Evolutionary conservation across 2,329 filamentous ascomycete species (phyloP), one percentile per base, ranked within the genome.

Genomic region (Fusarium sp.): DNA sequence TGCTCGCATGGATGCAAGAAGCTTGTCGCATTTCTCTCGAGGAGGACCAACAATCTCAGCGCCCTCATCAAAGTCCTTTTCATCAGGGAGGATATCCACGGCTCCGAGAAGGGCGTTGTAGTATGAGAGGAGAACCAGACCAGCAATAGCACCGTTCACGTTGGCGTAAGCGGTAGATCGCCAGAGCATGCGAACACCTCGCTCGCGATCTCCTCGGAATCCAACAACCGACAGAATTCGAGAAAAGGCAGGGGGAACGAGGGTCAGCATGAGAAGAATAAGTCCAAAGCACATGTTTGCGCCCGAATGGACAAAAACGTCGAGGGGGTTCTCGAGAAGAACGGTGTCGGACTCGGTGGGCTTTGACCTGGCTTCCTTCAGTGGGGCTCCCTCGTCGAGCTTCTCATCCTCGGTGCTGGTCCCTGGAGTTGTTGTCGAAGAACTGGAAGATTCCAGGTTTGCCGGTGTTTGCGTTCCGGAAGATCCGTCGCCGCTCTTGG

Each of bases 161-260:
- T 98, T 98, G 71, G 92, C 85, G 81, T 95, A 97, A 59, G 92
- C 91, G 24, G 94, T 95, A 14, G 95, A 94, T 80, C 94, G 92
- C 97, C 97, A 99, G 6, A 99, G 90, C 90, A 98, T 93, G 43
- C 89, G 87, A 35, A 98, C 88, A 11, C 95, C 97, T 43, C 92
- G 89, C 71, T 94, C 91, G 50, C 95, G 92, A 81, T 98, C 95
- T 35, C 97, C 97, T 71, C 91, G 92, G 84, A 98, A 98, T 1
- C 97, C 97, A 33, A 98, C 93, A 48, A 98, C 92, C 68, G 92
- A 94, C 5, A 98, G 87, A 1, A 99, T 89, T 65, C 91, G 93
- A n/a, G 91, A 93, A 82, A 98, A 98, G 0, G 95, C 91, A 0
- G 97, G 97, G 0, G 97, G 97, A 1, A 98, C 92, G 85, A 98